Conservation (phyloP, 2,329 filamentous ascomycete genomes). For the Trichoderma cornu-damae region DNA sequence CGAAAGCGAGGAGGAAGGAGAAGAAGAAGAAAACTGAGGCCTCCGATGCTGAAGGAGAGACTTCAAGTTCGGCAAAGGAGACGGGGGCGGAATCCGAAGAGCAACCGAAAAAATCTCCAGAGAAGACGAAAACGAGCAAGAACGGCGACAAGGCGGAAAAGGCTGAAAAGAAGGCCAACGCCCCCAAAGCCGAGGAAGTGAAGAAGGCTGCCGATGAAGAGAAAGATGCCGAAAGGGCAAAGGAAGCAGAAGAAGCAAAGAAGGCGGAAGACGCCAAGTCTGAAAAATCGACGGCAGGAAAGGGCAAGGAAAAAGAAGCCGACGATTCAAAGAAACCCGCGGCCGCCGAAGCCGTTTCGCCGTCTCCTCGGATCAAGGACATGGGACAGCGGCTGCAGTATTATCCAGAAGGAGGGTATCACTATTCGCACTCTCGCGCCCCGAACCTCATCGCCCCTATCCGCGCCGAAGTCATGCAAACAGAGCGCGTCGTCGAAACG, state of each 20-base stretch:
- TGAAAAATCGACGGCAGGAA: neutral
- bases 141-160: neutral
- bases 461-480: conserved; percentile 46
- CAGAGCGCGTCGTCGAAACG: conserved; percentile 52
- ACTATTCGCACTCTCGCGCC: conserved; percentile 31
- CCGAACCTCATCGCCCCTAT: conserved; percentile 46
- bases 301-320: neutral
- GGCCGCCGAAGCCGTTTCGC: neutral
- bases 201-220: neutral
- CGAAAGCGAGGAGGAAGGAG: conserved; percentile 7
- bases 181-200: neutral
- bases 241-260: neutral
- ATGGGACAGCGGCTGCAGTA: neutral
- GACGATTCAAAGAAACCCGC: conserved; percentile 4
- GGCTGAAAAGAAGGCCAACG: neutral
- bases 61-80: conserved; percentile 16
- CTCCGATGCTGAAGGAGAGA: conserved; percentile 12
- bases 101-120: neutral
- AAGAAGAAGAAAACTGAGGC: conserved; percentile 13
- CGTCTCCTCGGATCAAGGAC: neutral
- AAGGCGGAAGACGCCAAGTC: neutral
- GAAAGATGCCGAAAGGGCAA: conserved; percentile 10
- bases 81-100: conserved; percentile 13
- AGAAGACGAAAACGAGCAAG: conserved; percentile 15
- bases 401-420: conserved; percentile 30